Conservation (phyloP, 2,329 filamentous ascomycete species). For the Microcyclosporella mali region DNA sequence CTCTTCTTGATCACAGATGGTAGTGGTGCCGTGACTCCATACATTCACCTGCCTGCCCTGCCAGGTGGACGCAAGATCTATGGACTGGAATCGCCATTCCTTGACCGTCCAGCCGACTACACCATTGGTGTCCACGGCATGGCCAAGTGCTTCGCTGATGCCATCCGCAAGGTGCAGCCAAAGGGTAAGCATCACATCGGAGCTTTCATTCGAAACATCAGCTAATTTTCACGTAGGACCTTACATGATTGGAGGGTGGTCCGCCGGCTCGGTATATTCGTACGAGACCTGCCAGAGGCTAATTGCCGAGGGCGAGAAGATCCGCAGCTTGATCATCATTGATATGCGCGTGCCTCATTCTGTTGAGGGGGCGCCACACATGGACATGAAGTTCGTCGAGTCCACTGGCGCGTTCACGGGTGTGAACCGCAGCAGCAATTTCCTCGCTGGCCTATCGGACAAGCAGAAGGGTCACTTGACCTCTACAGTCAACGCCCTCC, state of each 20-base stretch:
- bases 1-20: slow-evolving; percentile 40
- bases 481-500: not conserved
- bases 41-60: slow-evolving; percentile 38
- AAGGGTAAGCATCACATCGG: too few relatives aligned
- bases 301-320: not conserved
- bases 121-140: not conserved
- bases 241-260: not conserved
- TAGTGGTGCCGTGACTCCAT: slow-evolving; percentile 42
- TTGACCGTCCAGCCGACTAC: slow-evolving; percentile 3
- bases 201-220: too few relatives aligned
- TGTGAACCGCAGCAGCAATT: too few relatives aligned
- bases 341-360: not conserved
- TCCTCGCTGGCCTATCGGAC: too few relatives aligned
- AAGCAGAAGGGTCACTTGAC: not conserved
- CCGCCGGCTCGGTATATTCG: not conserved
- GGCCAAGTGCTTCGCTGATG: too few relatives aligned
- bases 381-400: too few relatives aligned
- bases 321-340: not conserved
- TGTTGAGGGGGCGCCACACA: not conserved
- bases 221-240: not conserved
- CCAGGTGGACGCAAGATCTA: slow-evolving; percentile 26
- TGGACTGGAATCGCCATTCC: slow-evolving; percentile 6
- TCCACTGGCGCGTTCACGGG: too few relatives aligned
- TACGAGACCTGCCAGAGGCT: not conserved
- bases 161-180: too few relatives aligned